Evolutionary conservation across 75 land plant genomes (phyloP).

Genomic region (Picea glauca): DNA sequence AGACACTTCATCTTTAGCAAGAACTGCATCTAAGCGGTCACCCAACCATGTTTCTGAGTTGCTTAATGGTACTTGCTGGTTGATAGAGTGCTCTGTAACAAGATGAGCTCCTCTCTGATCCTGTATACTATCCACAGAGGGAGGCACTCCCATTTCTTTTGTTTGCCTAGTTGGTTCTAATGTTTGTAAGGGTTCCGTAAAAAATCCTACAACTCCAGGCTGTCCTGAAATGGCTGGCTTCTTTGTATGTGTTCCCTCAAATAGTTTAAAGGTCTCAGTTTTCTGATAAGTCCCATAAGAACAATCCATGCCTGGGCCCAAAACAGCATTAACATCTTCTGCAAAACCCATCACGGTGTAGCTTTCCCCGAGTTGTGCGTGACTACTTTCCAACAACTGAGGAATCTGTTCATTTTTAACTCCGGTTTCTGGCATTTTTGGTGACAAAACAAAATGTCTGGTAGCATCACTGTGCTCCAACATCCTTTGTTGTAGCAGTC

Average conservation of each 20-base stretch:
- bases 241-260: not conserved
- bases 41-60: not conserved
- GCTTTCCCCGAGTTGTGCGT: not conserved
- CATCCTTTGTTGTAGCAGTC: not conserved
- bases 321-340: not conserved
- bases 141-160: constrained; percentile 4
- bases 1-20: not conserved
- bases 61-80: not conserved
- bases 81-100: not conserved
- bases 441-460: not conserved
- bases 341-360: not conserved
- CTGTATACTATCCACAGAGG: not conserved
- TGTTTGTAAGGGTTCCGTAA: not conserved
- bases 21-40: not conserved
- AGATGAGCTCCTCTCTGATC: not conserved
- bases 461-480: not conserved
- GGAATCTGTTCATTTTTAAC: not conserved
- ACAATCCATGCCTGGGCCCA: not conserved
- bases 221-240: not conserved
- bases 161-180: not conserved
- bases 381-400: not conserved
- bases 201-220: not conserved
- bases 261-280: not conserved
- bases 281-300: not conserved
- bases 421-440: constrained; percentile 5